Conservation (phyloP, 2,329 filamentous ascomycete species). For the Ascochyta lentis region DNA sequence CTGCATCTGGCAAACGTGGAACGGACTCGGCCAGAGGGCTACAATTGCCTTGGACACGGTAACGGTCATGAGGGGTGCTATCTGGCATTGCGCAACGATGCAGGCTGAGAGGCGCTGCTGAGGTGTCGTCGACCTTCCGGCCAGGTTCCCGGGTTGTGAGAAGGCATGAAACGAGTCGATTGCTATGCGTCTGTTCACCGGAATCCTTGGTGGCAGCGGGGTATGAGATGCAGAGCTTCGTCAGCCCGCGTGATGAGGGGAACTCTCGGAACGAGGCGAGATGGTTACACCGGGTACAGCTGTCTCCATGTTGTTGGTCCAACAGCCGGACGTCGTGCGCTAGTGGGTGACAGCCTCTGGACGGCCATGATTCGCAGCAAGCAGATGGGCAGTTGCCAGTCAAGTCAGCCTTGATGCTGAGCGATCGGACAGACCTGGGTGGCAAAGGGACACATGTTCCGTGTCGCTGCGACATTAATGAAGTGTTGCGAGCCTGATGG, state of each 20-base stretch:
- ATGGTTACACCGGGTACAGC: constrained; percentile 44
- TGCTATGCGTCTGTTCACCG: constrained; percentile 35
- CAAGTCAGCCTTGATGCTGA: constrained; percentile 31
- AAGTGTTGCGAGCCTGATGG: constrained; percentile 29
- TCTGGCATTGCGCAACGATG: constrained; percentile 5
- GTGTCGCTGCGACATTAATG: constrained; percentile 40
- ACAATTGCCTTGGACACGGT: constrained; percentile 8
- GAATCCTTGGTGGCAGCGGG: constrained; percentile 27
- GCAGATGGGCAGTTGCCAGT: constrained; percentile 23
- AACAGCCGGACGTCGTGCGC: constrained; percentile 23
- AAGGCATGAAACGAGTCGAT: constrained; percentile 16
- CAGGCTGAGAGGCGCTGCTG: constrained; percentile 9
- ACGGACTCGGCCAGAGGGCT: constrained; percentile 5
- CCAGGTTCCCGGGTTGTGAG: neutral
- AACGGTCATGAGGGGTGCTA: constrained; percentile 21
- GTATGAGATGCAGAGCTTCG: constrained; percentile 28
- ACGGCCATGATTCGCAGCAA: constrained; percentile 31
- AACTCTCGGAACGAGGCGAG: constrained; percentile 28
- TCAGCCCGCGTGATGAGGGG: constrained; percentile 32
- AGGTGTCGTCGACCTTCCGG: neutral
- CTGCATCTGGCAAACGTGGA: constrained; percentile 16
- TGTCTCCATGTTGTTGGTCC: constrained; percentile 43
- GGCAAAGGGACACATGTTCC: constrained; percentile 38
- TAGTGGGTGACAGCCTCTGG: constrained; percentile 33
- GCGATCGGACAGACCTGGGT: constrained; percentile 22